Evolutionary conservation across 2,329 filamentous ascomycete species (phyloP).

Genomic region (Beauveria asiatica): DNA sequence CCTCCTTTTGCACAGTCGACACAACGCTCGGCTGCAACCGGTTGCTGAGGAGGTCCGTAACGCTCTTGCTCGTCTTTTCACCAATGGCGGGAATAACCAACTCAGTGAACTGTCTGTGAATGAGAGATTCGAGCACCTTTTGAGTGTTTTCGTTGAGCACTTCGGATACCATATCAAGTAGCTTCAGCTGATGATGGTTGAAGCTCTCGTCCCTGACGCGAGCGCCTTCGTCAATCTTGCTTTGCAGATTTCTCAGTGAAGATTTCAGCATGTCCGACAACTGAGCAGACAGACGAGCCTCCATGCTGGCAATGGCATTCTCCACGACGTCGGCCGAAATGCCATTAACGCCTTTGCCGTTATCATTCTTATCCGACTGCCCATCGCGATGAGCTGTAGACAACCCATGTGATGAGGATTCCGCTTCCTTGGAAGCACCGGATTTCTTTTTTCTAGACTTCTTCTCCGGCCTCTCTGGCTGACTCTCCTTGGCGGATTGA

Average conservation of each 20-base stretch:
- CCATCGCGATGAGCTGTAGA: constrained; percentile 26
- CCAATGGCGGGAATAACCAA: constrained; percentile 68
- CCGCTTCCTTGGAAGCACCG: constrained; percentile 31
- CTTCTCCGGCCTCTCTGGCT: constrained; percentile 52
- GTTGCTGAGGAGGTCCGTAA: constrained; percentile 63
- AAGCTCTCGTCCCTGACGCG: constrained; percentile 43
- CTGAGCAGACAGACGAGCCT: constrained; percentile 40
- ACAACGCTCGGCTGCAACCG: constrained; percentile 59
- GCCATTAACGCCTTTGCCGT: constrained; percentile 23
- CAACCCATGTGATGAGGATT: constrained; percentile 36
- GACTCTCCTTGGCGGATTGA: constrained; percentile 29
- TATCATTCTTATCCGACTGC: constrained; percentile 23
- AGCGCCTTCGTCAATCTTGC: constrained; percentile 58
- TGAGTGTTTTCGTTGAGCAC: constrained; percentile 56
- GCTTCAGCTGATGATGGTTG: constrained; percentile 42
- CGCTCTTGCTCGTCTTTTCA: constrained; percentile 55
- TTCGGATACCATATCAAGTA: constrained; percentile 50
- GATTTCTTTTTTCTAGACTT: constrained; percentile 62
- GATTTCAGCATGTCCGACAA: constrained; percentile 45
- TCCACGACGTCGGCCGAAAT: constrained; percentile 42
- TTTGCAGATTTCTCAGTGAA: constrained; percentile 52
- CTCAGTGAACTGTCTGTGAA: constrained; percentile 65
- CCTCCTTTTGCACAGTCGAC: constrained; percentile 61
- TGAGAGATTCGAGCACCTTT: constrained; percentile 67
- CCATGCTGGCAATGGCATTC: constrained; percentile 44